These are phyloP conservation scores for Brassica juncea DNA, from an alignment of 345 rosid genomes.

Conservation along the genomic window DNA sequence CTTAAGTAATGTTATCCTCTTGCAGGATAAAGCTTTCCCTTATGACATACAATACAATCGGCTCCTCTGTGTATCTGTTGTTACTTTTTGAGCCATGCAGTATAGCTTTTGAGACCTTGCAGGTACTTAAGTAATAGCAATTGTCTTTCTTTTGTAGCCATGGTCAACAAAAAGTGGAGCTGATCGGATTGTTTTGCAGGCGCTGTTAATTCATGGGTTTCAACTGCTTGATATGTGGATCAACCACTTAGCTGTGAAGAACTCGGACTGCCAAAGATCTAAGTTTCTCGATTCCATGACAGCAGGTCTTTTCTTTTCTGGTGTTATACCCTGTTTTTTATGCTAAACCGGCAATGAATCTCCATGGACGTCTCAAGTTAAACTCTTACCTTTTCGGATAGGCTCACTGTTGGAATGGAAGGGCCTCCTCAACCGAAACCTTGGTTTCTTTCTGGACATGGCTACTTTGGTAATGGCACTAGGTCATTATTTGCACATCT, in stretches of 20 bases:
- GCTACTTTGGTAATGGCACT: constrained; percentile 87
- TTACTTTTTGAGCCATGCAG: constrained; percentile 49
- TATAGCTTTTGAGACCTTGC: constrained; percentile 49
- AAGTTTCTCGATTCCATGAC: constrained; percentile 65
- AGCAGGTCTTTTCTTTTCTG: constrained; percentile 54
- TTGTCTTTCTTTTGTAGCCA: constrained; percentile 14
- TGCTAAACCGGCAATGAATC: neutral
- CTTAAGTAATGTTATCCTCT: neutral
- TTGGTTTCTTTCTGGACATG: constrained; percentile 91
- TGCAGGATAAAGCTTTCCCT: constrained; percentile 47
- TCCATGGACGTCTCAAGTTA: constrained; percentile 4
- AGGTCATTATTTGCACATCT: constrained; percentile 86
- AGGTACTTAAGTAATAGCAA: constrained; percentile 27
- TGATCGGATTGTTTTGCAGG: constrained; percentile 49
- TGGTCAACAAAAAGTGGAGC: neutral
- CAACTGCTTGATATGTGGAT: constrained; percentile 89
- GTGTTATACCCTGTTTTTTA: constrained; percentile 2
- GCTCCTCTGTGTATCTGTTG: constrained; percentile 42
- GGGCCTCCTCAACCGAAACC: constrained; percentile 78
- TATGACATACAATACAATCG: constrained; percentile 39
- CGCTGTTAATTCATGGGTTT: constrained; percentile 86
- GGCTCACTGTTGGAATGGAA: constrained; percentile 95
- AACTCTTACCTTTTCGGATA: constrained; percentile 35
- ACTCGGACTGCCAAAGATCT: constrained; percentile 57
- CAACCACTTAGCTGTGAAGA: constrained; percentile 65